Conservation (phyloP, 75 land plant species). For the Cunninghamia lanceolata region DNA sequence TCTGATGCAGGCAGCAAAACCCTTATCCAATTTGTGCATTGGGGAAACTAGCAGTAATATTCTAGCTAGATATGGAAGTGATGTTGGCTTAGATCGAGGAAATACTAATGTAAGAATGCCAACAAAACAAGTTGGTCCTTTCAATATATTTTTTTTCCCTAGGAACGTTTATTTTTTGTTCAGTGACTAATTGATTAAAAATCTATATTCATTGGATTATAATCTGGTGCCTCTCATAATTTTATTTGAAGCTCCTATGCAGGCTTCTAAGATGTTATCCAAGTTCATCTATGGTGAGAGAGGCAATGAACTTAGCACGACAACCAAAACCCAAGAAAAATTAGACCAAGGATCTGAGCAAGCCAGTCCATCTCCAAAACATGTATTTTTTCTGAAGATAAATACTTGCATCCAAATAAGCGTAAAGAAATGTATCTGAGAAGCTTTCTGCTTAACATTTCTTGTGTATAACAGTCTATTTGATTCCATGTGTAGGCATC, state of each 20-base stretch:
- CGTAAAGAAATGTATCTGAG: not conserved
- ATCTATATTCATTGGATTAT: no score
- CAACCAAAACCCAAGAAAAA: no score
- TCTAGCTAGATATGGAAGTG: not conserved
- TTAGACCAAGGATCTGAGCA: not conserved
- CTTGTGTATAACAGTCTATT: not conserved
- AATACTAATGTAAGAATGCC: not conserved
- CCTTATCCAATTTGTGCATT: not conserved
- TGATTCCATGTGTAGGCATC: not conserved
- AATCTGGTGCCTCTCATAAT: not conserved
- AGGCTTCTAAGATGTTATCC: not conserved
- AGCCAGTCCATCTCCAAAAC: not conserved
- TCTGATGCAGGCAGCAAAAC: not conserved
- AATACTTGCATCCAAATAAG: not conserved
- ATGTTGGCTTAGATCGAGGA: not conserved
- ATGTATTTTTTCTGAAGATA: not conserved
- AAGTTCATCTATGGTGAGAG: not conserved
- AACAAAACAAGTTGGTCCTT: not conserved
- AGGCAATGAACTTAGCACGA: not conserved
- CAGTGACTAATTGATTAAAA: not conserved
- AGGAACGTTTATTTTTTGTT: not conserved
- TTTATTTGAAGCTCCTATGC: not conserved
- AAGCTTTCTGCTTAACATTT: not conserved
- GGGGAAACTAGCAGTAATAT: not conserved
- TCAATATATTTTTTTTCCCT: not conserved